Evolutionary conservation across 768 basidiomycete genomes (phyloP).

Genomic region (Hericium rajendrae): DNA sequence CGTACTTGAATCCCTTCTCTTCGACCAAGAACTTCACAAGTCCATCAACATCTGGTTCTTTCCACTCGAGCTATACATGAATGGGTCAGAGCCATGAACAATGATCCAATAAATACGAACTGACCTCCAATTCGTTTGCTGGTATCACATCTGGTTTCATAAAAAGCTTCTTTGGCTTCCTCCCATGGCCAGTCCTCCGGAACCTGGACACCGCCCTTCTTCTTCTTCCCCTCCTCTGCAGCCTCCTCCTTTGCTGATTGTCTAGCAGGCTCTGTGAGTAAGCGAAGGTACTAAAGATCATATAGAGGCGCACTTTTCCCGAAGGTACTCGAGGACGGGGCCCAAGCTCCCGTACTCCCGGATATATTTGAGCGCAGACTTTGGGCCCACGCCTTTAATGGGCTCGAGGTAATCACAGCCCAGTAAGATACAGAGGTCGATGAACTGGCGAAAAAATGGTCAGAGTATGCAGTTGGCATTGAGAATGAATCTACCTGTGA

Average conservation of each 20-base stretch:
- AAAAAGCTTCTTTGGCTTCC: conserved; percentile 89
- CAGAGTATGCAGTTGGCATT: neutral
- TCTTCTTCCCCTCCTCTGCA: conserved; percentile 46
- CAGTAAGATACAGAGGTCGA: conserved; percentile 91
- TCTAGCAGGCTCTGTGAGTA: conserved; percentile 21
- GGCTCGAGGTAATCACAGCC: conserved; percentile 99
- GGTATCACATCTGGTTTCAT: conserved; percentile 83
- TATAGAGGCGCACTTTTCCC: conserved; percentile 49
- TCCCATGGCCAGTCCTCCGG: conserved; percentile 98
- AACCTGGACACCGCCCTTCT: conserved; percentile 67
- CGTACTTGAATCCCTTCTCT: conserved; percentile 96
- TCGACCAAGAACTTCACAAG: conserved; percentile 87
- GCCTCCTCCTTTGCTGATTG: conserved; percentile 32
- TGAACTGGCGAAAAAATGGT: conserved; percentile 47
- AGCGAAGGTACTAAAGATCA: neutral
- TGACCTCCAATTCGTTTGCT: conserved; percentile 77
- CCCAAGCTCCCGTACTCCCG: conserved; percentile 70
- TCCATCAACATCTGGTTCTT: conserved; percentile 84
- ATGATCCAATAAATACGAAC: conserved; percentile 5
- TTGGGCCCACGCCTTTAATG: conserved; percentile 94
- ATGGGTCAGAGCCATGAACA: neutral
- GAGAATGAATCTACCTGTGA: conserved; percentile 44
- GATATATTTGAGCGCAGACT: conserved; percentile 88
- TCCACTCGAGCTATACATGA: conserved; percentile 77
- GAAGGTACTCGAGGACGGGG: conserved; percentile 66